These are phyloP conservation scores for Ophiosphaerella korrae DNA, from an alignment of 2,329 filamentous ascomycete species.

Conservation along the genomic window DNA sequence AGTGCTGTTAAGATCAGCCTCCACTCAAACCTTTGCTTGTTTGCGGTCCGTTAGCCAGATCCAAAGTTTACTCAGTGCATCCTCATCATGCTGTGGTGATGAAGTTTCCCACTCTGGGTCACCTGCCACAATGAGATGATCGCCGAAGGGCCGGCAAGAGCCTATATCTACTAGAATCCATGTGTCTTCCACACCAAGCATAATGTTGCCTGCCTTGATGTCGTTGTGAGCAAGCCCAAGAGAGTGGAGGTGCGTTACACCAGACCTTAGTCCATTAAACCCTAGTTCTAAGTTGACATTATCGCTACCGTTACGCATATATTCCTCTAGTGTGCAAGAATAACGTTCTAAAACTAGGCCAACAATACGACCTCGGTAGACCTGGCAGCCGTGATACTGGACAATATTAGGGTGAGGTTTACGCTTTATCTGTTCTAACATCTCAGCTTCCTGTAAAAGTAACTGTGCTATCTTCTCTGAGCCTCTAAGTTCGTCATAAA, in stretches of 20 bases:
- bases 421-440: constrained; percentile 4
- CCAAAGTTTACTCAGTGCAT: constrained; percentile 6
- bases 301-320: too few species aligned
- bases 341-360: too few species aligned
- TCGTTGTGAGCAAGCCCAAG: constrained; percentile 43
- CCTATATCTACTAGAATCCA: constrained; percentile 46
- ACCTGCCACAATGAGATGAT: constrained; percentile 29
- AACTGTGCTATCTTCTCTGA: constrained; percentile 6
- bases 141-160: constrained; percentile 34
- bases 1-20: too few species aligned
- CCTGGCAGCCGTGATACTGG: constrained; percentile 10
- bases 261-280: neutral
- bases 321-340: too few species aligned
- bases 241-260: constrained; percentile 8
- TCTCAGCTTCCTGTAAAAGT: constrained; percentile 13
- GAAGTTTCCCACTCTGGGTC: constrained; percentile 16
- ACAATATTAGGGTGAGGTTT: constrained; percentile 13
- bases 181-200: constrained; percentile 30
- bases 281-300: too few species aligned
- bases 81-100: constrained; percentile 7
- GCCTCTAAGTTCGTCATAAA: constrained; percentile 5
- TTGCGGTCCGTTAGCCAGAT: neutral
- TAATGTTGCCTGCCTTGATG: constrained; percentile 43
- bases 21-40: too few species aligned
- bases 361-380: too few species aligned